Base-by-base conservation (phyloP, 1,139 yeast species). In the Trichomonascaceae sp. region DNA sequence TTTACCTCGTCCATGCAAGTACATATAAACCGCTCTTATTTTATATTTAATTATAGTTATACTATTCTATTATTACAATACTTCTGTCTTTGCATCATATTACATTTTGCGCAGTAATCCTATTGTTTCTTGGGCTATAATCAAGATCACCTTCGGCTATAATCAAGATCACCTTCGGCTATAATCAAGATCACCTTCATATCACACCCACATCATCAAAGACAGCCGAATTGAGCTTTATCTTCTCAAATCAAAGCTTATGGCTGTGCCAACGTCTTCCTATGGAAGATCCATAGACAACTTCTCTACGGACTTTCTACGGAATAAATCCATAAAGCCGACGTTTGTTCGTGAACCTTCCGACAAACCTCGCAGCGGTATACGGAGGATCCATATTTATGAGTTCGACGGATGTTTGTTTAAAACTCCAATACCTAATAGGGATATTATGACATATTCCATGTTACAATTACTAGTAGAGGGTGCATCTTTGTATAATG, bases 331-430 rank as follows among this genome's bases (percentile, higher is more conserved):
- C 20, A 46, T 46, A 18, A 13, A 19, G 13, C 19, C 49, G 36
- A 27, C 24, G 19, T 38, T 20, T n/a, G 32, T 22, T 9, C 18
- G 17, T 19, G 44, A 32, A 15, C 15, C 20, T 4, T 9, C 22
- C 24, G 45, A 50, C 6, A 15, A 20, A 32, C 13, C 20, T 7
- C 24, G 43, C n/a, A 41, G 30, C 9, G 8, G 7, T 6, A 45
- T 53, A 41, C 47, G 19, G 13, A 19, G 24, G 3, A 60, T 77
- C 3, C 77, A 76, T 58, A 63, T 77, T 15, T 78, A 74, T 60
- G 81, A 77, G 58, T 77, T 78, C 57, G 82, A 78, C 60, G 74
- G 76, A 50, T 75, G 81, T 0, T 61, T 78, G 17, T 76, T 76
- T 60, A 61, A 64, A 30, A 71, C 80, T 1, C 81, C 81, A 1